Conservation (phyloP, 2,329 filamentous ascomycete genomes). For the Aureobasidium zeae region DNA sequence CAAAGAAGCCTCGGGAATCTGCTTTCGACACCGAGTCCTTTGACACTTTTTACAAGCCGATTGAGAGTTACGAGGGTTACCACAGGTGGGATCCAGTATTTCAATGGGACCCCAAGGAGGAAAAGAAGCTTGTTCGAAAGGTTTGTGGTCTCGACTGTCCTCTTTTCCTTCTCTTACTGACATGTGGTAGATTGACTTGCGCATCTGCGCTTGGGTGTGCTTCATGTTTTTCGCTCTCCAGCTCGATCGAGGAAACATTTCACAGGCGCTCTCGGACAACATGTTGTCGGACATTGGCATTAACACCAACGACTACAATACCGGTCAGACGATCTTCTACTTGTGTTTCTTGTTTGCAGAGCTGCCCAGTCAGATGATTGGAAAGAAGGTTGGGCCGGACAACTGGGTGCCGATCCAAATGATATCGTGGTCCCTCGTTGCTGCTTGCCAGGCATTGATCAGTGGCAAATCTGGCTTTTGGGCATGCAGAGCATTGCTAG, state of each 20-base stretch:
- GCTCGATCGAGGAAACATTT: conserved; percentile 47
- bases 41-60: conserved; percentile 39
- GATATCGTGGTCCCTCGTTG: conserved; percentile 24
- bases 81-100: conserved; percentile 51
- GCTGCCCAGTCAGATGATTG: conserved; percentile 28
- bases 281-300: conserved; percentile 47
- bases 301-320: conserved; percentile 40
- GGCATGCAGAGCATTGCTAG: conserved; percentile 35
- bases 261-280: conserved; percentile 48
- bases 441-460: conserved; percentile 24
- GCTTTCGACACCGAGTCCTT: conserved; percentile 32
- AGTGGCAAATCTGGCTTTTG: conserved; percentile 33
- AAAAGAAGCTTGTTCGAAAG: conserved; percentile 46
- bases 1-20: conserved; percentile 20
- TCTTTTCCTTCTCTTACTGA: conserved; percentile 31
- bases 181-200: conserved; percentile 39
- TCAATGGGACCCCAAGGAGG: conserved; percentile 49
- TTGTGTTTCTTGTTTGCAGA: conserved; percentile 34
- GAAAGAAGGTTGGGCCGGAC: conserved; percentile 22
- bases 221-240: conserved; percentile 47
- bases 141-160: too few relatives aligned
- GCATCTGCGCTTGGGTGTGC: conserved; percentile 44
- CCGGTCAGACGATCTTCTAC: conserved; percentile 35
- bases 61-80: conserved; percentile 49
- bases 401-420: conserved; percentile 25